Conservation (phyloP, 2,329 filamentous ascomycete genomes). For the Scolecobasidium constrictum region DNA sequence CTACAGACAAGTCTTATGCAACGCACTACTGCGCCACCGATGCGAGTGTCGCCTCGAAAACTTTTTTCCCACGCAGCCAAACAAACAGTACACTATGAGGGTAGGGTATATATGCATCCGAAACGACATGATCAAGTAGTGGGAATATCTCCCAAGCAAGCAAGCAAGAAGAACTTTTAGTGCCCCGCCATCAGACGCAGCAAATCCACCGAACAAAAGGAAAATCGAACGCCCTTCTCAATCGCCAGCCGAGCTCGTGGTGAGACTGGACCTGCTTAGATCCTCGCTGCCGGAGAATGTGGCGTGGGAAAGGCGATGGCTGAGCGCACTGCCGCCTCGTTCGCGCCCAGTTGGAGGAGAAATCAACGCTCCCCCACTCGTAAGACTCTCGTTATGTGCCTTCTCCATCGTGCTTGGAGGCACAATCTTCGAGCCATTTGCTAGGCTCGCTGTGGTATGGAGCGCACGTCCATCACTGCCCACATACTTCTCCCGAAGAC, state of each 20-base stretch:
- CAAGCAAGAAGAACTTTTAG: no score
- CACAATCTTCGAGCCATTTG: slow-evolving; percentile 2
- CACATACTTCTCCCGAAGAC: slow-evolving; percentile 52
- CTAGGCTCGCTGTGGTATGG: neutral
- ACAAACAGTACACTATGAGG: no score
- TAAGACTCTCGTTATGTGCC: neutral
- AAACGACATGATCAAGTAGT: no score
- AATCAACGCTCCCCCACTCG: neutral
- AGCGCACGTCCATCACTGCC: neutral
- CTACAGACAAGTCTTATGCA: no score
- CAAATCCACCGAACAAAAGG: no score
- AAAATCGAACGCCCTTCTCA: no score
- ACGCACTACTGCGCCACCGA: no score
- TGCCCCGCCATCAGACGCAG: no score
- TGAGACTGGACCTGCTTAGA: slow-evolving; percentile 3
- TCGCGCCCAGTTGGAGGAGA: neutral
- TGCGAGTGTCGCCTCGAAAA: no score
- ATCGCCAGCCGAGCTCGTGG: slow-evolving; percentile 1
- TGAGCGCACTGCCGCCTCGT: slow-evolving; percentile 1
- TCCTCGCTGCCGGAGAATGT: slow-evolving; percentile 5
- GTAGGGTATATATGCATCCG: no score
- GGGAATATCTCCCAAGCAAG: no score
- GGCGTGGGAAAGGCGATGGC: neutral
- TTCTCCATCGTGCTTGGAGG: slow-evolving; percentile 7
- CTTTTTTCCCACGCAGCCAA: no score